Base-by-base conservation (phyloP, 805 yeast genomes). In the Nematodospora valgi region DNA sequence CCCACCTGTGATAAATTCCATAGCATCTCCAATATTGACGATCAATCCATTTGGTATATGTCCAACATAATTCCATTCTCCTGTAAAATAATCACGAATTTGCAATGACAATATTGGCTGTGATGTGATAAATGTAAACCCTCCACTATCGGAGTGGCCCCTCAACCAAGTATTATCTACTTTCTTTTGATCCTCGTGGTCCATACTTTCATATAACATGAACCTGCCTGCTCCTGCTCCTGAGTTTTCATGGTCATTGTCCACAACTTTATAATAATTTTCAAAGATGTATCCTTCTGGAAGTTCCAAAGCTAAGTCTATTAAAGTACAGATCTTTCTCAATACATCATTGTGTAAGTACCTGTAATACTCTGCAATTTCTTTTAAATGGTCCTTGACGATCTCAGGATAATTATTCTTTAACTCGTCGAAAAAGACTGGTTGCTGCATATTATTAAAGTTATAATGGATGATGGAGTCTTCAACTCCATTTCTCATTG, bases 1-100 rank as follows among this genome's bases (percentile, higher is more conserved):
- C 2, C 58, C 59, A 11, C 60, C 62, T 10, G 60, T 49, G 32
- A 55, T 55, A 33, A 56, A 55, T 33, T 55, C 62, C 53, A 56
- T 45, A 3, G 59, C 52, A 40, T 56, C 62, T 2, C 58, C 59
- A 17, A 55, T 48, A 29, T 56, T 56, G 4, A 56, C 60, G 32
- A 56, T 55, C 10, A 56, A 49, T 10, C 50, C 57, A 15, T 51
- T 50, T 7, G 59, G 60, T 9, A 48, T 47, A 37, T 56, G 60
- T 2, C 59, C 59, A 6, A 55, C 62, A 35, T 50, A 56, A 30
- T 42, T 55, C 62, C 62, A 56, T 18, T 52, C 38, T 6, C 61
- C 59, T 13, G 56, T 39, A 34, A 34, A 51, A 34, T 55, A 55
- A 41, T 58, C 62, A 29, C 60, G 45, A 12, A 56, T 56, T 38